Evolutionary conservation across 2,329 filamentous ascomycete species (phyloP).

Genomic region (Pseudogymnoascus verrucosus): DNA sequence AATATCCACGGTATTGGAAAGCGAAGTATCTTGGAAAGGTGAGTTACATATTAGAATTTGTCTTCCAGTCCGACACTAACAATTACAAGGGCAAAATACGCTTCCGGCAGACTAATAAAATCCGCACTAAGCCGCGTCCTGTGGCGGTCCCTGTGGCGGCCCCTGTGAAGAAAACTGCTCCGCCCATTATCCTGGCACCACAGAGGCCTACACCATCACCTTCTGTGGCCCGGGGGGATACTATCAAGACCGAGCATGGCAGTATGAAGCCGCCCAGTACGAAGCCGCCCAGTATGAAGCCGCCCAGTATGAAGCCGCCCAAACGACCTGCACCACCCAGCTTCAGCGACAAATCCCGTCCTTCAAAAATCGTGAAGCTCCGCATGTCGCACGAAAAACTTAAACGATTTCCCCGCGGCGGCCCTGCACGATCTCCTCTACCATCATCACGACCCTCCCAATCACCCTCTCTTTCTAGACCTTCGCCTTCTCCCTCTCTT

Average conservation of each 20-base stretch:
- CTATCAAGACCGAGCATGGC: conserved; percentile 5
- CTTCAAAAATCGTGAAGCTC: conserved; percentile 12
- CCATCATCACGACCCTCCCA: conserved; percentile 1
- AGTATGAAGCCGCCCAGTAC: conserved; percentile 17
- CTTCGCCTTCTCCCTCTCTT: conserved; percentile 6
- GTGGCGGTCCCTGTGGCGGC: background rate
- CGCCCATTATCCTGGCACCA: background rate
- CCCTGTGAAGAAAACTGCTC: conserved; percentile 9
- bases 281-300: too few relatives aligned
- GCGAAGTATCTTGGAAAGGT: conserved; percentile 32
- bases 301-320: conserved; percentile 16
- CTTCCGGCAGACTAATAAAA: conserved; percentile 24
- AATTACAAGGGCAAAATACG: conserved; percentile 19
- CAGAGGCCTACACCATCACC: background rate
- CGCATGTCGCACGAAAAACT: background rate
- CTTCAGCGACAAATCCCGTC: background rate
- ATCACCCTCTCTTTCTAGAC: background rate
- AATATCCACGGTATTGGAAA: conserved; percentile 40
- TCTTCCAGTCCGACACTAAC: background rate
- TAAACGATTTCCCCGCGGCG: background rate
- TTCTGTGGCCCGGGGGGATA: background rate
- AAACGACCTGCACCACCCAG: conserved; percentile 19
- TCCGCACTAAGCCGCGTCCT: conserved; percentile 19
- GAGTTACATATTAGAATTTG: conserved; percentile 14
- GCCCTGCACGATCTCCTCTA: conserved; percentile 2